phyloP scores from a whole-genome alignment of 2,329 filamentous ascomycete species.

The Aspergillus luchuensis region DNA sequence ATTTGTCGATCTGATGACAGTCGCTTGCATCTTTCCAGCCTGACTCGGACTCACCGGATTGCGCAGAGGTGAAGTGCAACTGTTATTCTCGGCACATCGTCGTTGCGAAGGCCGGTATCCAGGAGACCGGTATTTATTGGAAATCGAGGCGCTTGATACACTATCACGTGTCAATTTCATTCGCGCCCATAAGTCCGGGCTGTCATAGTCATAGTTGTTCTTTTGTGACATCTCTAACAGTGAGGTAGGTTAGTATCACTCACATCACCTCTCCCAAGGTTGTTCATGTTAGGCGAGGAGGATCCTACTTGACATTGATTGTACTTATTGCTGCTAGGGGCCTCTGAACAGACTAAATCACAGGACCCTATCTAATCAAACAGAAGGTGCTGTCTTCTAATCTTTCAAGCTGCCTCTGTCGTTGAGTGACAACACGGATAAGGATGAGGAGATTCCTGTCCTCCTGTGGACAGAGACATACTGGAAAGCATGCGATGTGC shows the following conservation, averaged over 20 bases:
- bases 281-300: neutral
- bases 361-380: neutral
- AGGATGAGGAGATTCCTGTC: neutral
- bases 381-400: neutral
- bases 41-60: too few species aligned
- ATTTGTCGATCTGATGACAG: too few species aligned
- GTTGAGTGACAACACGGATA: neutral
- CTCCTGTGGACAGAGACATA: neutral
- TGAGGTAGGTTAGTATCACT: neutral
- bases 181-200: neutral
- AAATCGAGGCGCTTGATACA: neutral
- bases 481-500: neutral
- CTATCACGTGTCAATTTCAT: slow-evolving; percentile 11
- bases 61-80: neutral
- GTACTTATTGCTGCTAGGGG: neutral
- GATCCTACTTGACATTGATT: neutral
- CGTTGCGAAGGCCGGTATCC: too few species aligned
- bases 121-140: neutral
- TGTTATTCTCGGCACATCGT: too few species aligned
- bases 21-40: too few species aligned
- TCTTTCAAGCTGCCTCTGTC: neutral
- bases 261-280: neutral
- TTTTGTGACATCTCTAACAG: neutral
- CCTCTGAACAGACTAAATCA: neutral
- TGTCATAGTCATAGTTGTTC: neutral